A percentile compares a stretch with the other conserved stretches of the same genome.
phyloP scores from a whole-genome alignment of 139 green algal species.

The Chlorella sp. region DNA sequence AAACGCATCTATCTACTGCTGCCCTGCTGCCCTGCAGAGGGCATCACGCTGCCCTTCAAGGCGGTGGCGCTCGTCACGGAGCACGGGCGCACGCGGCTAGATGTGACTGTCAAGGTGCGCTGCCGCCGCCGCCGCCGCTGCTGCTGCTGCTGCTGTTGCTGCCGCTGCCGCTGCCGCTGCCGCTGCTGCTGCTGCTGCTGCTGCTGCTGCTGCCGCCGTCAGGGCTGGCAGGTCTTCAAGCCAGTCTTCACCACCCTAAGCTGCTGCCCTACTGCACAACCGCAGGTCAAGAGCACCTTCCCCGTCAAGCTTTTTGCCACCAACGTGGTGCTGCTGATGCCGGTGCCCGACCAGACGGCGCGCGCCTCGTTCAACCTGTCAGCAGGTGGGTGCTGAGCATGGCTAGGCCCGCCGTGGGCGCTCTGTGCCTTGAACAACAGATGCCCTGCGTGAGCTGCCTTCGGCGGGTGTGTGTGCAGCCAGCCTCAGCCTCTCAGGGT shows the following conservation, averaged over 20 bases:
- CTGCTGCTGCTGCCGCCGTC: too few relatives aligned
- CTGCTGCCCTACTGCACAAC: not conserved
- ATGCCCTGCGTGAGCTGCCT: too few relatives aligned
- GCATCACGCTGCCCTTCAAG: conserved; percentile 92
- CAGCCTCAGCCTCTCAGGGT: too few relatives aligned
- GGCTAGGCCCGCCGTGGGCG: too few relatives aligned
- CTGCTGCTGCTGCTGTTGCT: not conserved
- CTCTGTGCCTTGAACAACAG: too few relatives aligned
- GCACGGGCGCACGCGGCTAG: conserved; percentile 89
- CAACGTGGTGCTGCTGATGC: conserved; percentile 83
- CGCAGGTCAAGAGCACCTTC: conserved; percentile 82
- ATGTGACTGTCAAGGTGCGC: conserved; percentile 69
- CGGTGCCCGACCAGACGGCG: conserved; percentile 94
- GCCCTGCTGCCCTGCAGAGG: conserved; percentile 58
- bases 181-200: too few relatives aligned
- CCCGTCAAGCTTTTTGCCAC: conserved; percentile 79
- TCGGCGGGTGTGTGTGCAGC: too few relatives aligned
- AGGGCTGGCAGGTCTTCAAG: too few relatives aligned
- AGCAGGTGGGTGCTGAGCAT: conserved; percentile 42
- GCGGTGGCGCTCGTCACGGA: conserved; percentile 93
- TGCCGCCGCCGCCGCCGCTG: not conserved
- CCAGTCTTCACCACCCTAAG: too few relatives aligned
- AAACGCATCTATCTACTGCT: too few relatives aligned
- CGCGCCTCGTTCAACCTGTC: conserved; percentile 79
- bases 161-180: too few relatives aligned